These are phyloP conservation scores for Lichtheimia corymbifera DNA, from an alignment of 371 early-diverging fungal species.

Conservation along the genomic window DNA sequence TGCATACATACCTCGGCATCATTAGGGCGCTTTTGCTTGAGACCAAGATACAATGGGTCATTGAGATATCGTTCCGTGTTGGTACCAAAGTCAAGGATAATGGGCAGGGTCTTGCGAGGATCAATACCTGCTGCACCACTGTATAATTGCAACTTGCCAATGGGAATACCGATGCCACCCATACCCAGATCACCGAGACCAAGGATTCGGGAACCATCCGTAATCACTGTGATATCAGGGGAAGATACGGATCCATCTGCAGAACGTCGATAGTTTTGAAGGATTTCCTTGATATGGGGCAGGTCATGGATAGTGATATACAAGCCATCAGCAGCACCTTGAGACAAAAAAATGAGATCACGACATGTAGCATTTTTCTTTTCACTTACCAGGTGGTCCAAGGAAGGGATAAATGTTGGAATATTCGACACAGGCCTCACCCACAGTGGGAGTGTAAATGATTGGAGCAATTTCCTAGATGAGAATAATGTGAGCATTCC, in stretches of 20 bases:
- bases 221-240: slow-evolving; percentile 85
- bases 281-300: slow-evolving; percentile 59
- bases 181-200: slow-evolving; percentile 92
- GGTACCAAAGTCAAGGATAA: slow-evolving; percentile 89
- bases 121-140: slow-evolving; percentile 90
- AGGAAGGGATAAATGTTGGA: slow-evolving; percentile 87
- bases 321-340: slow-evolving; percentile 73
- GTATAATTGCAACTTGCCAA: slow-evolving; percentile 90
- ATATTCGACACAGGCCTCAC: slow-evolving; percentile 86
- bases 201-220: slow-evolving; percentile 91
- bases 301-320: slow-evolving; percentile 79
- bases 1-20: slow-evolving; percentile 48
- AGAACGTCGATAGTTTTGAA: slow-evolving; percentile 63
- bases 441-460: slow-evolving; percentile 93
- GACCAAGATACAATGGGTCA: slow-evolving; percentile 90
- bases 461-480: slow-evolving; percentile 71
- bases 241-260: slow-evolving; percentile 35
- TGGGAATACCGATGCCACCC: slow-evolving; percentile 91
- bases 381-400: slow-evolving; percentile 64
- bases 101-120: slow-evolving; percentile 84
- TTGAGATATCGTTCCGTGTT: slow-evolving; percentile 74
- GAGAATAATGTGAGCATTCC: background rate
- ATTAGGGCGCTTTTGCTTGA: slow-evolving; percentile 67
- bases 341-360: background rate
- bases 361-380: background rate